Base-by-base conservation (phyloP, 768 basidiomycete genomes). In the Serendipita sp. region DNA sequence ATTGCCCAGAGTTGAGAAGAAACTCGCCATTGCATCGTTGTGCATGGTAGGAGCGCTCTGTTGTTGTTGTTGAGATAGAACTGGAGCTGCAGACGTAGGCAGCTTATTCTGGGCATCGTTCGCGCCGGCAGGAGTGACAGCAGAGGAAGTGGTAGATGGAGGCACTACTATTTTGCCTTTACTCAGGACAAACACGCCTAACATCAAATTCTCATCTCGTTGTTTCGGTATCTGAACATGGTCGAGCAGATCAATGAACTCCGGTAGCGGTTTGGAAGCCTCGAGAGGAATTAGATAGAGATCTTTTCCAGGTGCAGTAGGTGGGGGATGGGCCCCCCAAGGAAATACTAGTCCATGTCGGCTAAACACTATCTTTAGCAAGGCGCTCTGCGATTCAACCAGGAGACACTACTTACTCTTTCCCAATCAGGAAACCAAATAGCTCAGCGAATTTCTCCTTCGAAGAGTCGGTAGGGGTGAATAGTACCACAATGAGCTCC, bases 331-430 rank as follows among this genome's bases (percentile, higher is more conserved):
- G 51, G 76, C 76, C 0, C 89, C 86, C 90, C 90, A 92, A 7
- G 90, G 90, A 66, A 91, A 90, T 20, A 90, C 81, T 22, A 92
- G 78, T 9, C 87, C 90, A 70, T 92, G 88, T 22, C 90, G 90
- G 60, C 90, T 92, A 70, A 13, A 71, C 65, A 67, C 38, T 13
- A 60, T 34, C 62, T 62, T 65, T 42, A 65, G 20, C 66, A 26
- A 24, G 20, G 61, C 64, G 30, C 42, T 41, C n/a, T 60, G 28
- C 26, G 56, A 61, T 38, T 24, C 56, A 41, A n/a, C 67, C 61
- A 16, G 33, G 5, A 62, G 28, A 60, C 14, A 14, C 42, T 17
- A 74, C 83, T 63, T 69, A 90, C 89, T 80, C 81, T 76, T 89
- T 90, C 0, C 78, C 78, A 41, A 84, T 77, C 60, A 92, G 74